Evolutionary conservation across 1,284 basidiomycete species (phyloP).

Genomic region (Leccinum cinnamomeum): DNA sequence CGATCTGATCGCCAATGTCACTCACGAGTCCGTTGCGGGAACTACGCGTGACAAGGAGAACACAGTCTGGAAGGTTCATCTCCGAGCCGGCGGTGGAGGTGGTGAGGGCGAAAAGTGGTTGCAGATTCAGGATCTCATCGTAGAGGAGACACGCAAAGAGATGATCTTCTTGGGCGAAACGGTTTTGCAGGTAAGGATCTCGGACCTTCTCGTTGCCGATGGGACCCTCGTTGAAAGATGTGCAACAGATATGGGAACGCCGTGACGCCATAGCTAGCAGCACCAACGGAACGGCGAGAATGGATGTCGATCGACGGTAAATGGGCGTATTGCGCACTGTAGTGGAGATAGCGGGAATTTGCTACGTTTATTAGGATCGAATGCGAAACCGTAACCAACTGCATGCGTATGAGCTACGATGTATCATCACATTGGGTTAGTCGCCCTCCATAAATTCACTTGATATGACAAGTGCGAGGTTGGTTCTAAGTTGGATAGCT

Average conservation of each 20-base stretch:
- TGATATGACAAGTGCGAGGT: background rate
- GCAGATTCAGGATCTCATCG: conserved; percentile 95
- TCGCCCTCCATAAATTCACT: conserved; percentile 14
- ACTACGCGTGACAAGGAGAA: conserved; percentile 88
- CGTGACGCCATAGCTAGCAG: conserved; percentile 31
- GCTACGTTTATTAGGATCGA: conserved; percentile 25
- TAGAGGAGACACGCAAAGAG: conserved; percentile 92
- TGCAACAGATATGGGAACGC: conserved; percentile 69
- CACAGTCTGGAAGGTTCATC: conserved; percentile 91
- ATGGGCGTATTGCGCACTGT: conserved; percentile 5
- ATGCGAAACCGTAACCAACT: conserved; percentile 10
- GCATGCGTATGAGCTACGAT: conserved; percentile 1
- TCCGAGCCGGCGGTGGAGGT: conserved; percentile 74
- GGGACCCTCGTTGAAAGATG: conserved; percentile 15
- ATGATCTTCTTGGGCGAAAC: conserved; percentile 99
- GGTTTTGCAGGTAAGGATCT: conserved; percentile 76
- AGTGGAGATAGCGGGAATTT: conserved; percentile 34
- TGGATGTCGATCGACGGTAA: conserved; percentile 36
- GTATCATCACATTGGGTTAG: conserved; percentile 9
- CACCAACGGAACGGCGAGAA: conserved; percentile 24
- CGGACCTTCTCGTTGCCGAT: conserved; percentile 10
- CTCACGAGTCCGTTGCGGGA: conserved; percentile 91
- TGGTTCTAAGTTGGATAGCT: background rate
- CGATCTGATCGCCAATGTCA: conserved; percentile 95
- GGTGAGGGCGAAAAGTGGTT: conserved; percentile 93